phyloP scores from a whole-genome alignment of 768 basidiomycete genomes.

The Suillus brevipes region DNA sequence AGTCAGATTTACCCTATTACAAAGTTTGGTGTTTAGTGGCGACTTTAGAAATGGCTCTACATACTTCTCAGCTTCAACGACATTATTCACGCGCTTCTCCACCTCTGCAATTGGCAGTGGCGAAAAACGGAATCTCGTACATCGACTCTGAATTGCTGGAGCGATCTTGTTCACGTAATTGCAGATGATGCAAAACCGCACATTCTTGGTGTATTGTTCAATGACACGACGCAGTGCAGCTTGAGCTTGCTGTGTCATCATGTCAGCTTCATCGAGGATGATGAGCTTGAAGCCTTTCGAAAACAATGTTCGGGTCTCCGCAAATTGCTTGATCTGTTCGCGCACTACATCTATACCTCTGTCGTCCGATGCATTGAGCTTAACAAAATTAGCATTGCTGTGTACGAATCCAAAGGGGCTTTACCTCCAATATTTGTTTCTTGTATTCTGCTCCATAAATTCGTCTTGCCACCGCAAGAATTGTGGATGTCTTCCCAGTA shows the following conservation, averaged over 20 bases:
- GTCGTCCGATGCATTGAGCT: slow-evolving; percentile 98
- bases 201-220: slow-evolving; percentile 98
- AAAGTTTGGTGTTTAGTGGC: slow-evolving; percentile 6
- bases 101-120: slow-evolving; percentile 86
- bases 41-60: slow-evolving; percentile 24
- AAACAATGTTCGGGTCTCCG: slow-evolving; percentile 89
- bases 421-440: slow-evolving; percentile 93
- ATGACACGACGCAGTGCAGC: slow-evolving; percentile 96
- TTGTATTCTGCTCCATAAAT: slow-evolving; percentile 86
- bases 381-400: slow-evolving; percentile 5
- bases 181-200: slow-evolving; percentile 99
- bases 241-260: slow-evolving; percentile 99
- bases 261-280: slow-evolving; percentile 98
- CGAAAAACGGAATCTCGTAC: slow-evolving; percentile 96
- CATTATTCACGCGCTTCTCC: slow-evolving; percentile 73
- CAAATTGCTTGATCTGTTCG: slow-evolving; percentile 98
- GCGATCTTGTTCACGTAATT: slow-evolving; percentile 99
- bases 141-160: slow-evolving; percentile 97
- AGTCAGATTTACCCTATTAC: slow-evolving; percentile 76
- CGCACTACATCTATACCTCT: slow-evolving; percentile 98
- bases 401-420: background rate
- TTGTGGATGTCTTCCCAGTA: slow-evolving; percentile 97
- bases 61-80: slow-evolving; percentile 84
- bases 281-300: slow-evolving; percentile 97
- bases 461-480: slow-evolving; percentile 90